Percentiles rank a stretch among this genome's conserved stretches.
These are phyloP conservation scores for Tetraselmis striata DNA, from an alignment of 139 green algal species.

Conservation along the genomic window DNA sequence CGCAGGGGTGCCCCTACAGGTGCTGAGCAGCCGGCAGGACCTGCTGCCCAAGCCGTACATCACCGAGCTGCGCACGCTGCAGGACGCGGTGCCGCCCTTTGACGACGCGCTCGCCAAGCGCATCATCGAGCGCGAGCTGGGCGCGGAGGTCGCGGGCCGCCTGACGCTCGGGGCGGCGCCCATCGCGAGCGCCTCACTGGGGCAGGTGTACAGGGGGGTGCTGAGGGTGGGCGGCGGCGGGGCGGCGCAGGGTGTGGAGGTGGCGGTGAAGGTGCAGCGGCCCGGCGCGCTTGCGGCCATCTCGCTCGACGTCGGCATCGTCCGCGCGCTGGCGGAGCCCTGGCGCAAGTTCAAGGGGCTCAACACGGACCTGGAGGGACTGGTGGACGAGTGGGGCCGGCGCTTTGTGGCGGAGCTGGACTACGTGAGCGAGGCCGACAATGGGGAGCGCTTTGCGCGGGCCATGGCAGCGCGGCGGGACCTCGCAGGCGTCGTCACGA, in stretches of 20 bases:
- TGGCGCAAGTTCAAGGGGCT: constrained; percentile 2
- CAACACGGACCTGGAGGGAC: constrained; percentile 24
- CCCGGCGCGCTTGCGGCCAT: constrained; percentile 23
- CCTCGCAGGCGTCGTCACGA: too few species aligned
- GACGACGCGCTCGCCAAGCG: constrained; percentile 14
- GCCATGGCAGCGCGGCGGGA: too few species aligned
- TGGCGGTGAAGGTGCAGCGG: too few species aligned
- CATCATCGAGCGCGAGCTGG: constrained; percentile 16
- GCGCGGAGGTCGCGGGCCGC: background rate
- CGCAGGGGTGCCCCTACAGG: too few species aligned
- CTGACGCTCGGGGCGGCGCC: constrained; percentile 2
- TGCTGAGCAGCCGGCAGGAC: constrained; percentile 18
- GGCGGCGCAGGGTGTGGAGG: too few species aligned
- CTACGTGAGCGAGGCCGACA: too few species aligned
- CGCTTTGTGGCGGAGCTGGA: too few species aligned
- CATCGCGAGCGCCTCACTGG: constrained; percentile 22
- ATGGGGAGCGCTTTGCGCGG: too few species aligned
- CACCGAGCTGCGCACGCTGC: constrained; percentile 18
- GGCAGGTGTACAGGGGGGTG: constrained; percentile 24
- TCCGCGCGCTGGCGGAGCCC: constrained; percentile 18
- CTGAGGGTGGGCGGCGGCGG: constrained; percentile 3
- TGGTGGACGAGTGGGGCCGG: constrained; percentile 45
- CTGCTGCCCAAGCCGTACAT: constrained; percentile 23
- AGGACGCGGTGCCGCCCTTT: constrained; percentile 30
- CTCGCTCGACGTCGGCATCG: constrained; percentile 26